phyloP scores from a whole-genome alignment of 2,329 filamentous ascomycete genomes.

The Coleophoma crateriformis region DNA sequence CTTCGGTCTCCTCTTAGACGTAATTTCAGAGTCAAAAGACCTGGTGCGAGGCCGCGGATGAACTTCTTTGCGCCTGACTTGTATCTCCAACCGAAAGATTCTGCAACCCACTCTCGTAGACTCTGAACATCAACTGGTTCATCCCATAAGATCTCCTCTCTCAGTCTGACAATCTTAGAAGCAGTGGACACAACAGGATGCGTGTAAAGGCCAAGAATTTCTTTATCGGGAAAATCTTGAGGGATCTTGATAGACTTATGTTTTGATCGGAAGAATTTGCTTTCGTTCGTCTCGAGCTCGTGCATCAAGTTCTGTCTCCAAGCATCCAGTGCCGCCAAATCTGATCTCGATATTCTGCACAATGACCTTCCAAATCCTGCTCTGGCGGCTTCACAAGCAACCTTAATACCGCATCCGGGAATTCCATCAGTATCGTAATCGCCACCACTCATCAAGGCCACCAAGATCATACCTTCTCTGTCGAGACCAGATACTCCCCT shows the following conservation, averaged over 20 bases:
- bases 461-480: slow-evolving; percentile 84
- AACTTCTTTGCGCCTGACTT: slow-evolving; percentile 78
- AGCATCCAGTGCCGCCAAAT: slow-evolving; percentile 50
- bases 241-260: slow-evolving; percentile 73
- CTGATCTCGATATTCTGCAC: slow-evolving; percentile 56
- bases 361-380: slow-evolving; percentile 80
- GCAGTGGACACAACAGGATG: slow-evolving; percentile 73
- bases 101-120: slow-evolving; percentile 67
- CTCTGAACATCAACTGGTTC: slow-evolving; percentile 57
- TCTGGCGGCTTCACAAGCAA: slow-evolving; percentile 83
- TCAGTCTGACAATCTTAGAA: slow-evolving; percentile 49
- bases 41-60: slow-evolving; percentile 72
- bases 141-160: slow-evolving; percentile 52
- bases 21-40: slow-evolving; percentile 61
- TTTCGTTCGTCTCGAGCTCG: slow-evolving; percentile 80
- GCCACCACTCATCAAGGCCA: slow-evolving; percentile 91
- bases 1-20: slow-evolving; percentile 33
- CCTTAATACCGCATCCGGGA: slow-evolving; percentile 78
- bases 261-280: slow-evolving; percentile 70
- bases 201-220: slow-evolving; percentile 81
- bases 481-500: slow-evolving; percentile 55
- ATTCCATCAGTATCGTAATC: slow-evolving; percentile 91
- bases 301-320: slow-evolving; percentile 72
- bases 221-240: slow-evolving; percentile 71
- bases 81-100: slow-evolving; percentile 83